Base-by-base conservation (phyloP, 768 basidiomycete genomes). In the Rhodocollybia butyracea region DNA sequence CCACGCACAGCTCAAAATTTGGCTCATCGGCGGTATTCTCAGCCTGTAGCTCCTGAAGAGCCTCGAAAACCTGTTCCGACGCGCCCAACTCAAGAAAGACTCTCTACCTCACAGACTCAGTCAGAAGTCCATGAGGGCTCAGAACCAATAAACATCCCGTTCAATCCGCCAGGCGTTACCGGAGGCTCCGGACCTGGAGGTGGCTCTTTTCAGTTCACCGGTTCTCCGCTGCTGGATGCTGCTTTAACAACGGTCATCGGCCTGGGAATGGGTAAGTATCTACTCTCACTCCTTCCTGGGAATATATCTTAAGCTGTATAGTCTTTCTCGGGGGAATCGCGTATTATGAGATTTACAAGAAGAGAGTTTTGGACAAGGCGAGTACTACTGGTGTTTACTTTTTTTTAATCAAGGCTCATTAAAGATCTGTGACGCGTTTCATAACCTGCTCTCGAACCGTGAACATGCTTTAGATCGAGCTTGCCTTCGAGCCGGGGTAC, bases 331-430 rank as follows among this genome's bases (percentile, higher is more conserved):
- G 89, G 38, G 90, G 91, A 46, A 73, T 88, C 10, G 79, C 77
- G 24, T 91, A 91, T 69, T 70, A 90, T 51, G 73, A 76, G 27
- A 91, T 84, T 88, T 94, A 94, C 73, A 93, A 94, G 70, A 80
- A 76, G 60, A 84, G 86, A 61, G 93, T 94, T 19, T 74, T 94
- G 19, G 73, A 82, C 68, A 88, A 95, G 80, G 91, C 88, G 60
- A n/a, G 63, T 53, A 19, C 30, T 29, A n/a, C n/a, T n/a, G n/a
- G n/a, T n/a, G n/a, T n/a, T n/a, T n/a, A n/a, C n/a, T n/a, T n/a
- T n/a, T n/a, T n/a, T n/a, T n/a, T n/a, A n/a, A n/a, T n/a, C n/a
- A n/a, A n/a, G n/a, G n/a, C n/a, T n/a, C n/a, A n/a, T n/a, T n/a
- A n/a, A n/a, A n/a, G n/a, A n/a, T n/a, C n/a, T n/a, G n/a, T n/a